These are phyloP conservation scores for Typha latifolia DNA, from an alignment of 176 grass and related monocot genomes.

Conservation along the genomic window DNA sequence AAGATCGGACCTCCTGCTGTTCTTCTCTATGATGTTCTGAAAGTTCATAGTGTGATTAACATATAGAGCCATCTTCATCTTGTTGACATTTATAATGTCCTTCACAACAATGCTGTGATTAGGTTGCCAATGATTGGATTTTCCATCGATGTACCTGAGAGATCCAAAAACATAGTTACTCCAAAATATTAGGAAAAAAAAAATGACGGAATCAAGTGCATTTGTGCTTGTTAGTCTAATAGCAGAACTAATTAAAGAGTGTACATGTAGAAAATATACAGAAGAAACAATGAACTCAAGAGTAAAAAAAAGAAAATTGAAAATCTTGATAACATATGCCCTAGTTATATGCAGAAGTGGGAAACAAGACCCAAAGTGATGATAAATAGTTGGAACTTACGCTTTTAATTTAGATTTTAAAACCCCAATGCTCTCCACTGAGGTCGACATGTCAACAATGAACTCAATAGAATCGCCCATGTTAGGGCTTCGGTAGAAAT, in stretches of 20 bases:
- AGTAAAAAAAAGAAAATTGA: too few relatives aligned
- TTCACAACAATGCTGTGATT: slow-evolving; percentile 65
- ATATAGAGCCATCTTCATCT: slow-evolving; percentile 67
- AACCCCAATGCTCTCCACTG: slow-evolving; percentile 55
- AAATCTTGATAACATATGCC: too few relatives aligned
- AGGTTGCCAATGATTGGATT: slow-evolving; percentile 74
- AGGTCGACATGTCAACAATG: slow-evolving; percentile 61
- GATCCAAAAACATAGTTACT: background rate
- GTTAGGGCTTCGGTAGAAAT: slow-evolving; percentile 93
- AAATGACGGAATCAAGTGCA: background rate
- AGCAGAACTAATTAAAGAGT: too few relatives aligned
- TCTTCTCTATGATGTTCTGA: slow-evolving; percentile 82
- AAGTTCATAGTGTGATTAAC: slow-evolving; percentile 92
- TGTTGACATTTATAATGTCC: slow-evolving; percentile 76
- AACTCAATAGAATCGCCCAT: slow-evolving; percentile 75
- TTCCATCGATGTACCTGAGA: slow-evolving; percentile 84
- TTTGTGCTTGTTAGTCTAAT: background rate
- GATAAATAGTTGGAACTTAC: slow-evolving; percentile 28
- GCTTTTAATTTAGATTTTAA: slow-evolving; percentile 75
- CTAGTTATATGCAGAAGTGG: too few relatives aligned
- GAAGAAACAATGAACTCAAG: too few relatives aligned
- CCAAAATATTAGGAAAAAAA: background rate
- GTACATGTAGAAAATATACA: too few relatives aligned
- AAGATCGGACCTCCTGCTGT: slow-evolving; percentile 63
- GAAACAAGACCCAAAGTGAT: too few relatives aligned